phyloP scores from a whole-genome alignment of 2,329 filamentous ascomycete species.

The Aureobasidium sp. region DNA sequence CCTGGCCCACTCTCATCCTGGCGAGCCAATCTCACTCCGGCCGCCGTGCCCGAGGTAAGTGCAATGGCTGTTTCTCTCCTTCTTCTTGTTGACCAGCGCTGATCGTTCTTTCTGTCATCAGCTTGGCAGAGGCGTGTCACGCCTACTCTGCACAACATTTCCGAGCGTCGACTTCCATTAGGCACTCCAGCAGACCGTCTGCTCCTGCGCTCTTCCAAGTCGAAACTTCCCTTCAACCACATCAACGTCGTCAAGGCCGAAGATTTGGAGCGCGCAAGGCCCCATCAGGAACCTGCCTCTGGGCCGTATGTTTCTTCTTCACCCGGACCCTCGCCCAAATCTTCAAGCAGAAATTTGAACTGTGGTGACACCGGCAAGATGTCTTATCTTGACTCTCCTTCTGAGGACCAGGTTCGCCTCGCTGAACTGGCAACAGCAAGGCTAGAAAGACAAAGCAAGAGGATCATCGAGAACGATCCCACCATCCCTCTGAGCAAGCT shows the following conservation, averaged over 20 bases:
- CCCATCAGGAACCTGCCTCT: neutral
- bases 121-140: constrained; percentile 4
- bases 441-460: constrained; percentile 28
- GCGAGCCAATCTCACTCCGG: constrained; percentile 4
- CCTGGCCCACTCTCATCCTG: neutral
- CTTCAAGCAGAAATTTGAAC: neutral
- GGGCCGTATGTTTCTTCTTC: neutral
- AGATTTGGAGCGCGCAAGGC: neutral
- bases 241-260: neutral
- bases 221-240: neutral
- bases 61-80: neutral
- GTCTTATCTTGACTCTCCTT: constrained; percentile 2
- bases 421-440: constrained; percentile 25
- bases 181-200: constrained; percentile 21
- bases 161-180: constrained; percentile 24
- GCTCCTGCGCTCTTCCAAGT: constrained; percentile 8
- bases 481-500: constrained; percentile 18
- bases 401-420: constrained; percentile 11
- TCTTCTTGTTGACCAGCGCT: neutral
- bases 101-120: neutral
- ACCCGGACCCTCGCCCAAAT: neutral
- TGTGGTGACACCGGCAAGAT: neutral
- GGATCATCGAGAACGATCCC: constrained; percentile 27
- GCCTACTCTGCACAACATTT: neutral
- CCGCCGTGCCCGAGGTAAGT: constrained; percentile 12